Conservation (phyloP, 2,329 filamentous ascomycete genomes). For the Ophiostoma sp. region DNA sequence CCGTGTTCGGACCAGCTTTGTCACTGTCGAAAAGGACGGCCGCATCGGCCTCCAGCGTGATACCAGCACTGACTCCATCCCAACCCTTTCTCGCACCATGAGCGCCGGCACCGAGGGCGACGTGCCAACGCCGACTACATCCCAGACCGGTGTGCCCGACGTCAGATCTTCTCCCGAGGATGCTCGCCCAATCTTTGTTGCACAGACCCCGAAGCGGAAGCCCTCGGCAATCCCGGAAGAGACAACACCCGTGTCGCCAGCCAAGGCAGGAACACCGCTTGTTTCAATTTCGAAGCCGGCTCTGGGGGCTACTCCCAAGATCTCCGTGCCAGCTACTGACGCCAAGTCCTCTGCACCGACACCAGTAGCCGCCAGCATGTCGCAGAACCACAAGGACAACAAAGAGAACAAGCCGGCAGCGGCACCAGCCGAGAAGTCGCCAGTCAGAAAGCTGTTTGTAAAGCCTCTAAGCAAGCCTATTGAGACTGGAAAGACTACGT, state of each 20-base stretch:
- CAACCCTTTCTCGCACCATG: slow-evolving; percentile 35
- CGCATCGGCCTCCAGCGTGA: slow-evolving; percentile 49
- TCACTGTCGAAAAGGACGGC: slow-evolving; percentile 64
- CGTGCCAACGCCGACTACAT: slow-evolving; percentile 34
- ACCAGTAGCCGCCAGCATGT: not conserved
- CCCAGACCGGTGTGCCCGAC: not conserved
- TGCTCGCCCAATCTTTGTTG: not conserved
- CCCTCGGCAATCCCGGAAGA: slow-evolving; percentile 15
- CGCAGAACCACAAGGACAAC: not conserved
- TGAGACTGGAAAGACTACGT: slow-evolving; percentile 6
- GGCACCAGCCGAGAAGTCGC: not conserved
- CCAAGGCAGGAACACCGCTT: slow-evolving; percentile 9
- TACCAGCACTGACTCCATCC: slow-evolving; percentile 41
- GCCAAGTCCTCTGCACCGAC: not conserved
- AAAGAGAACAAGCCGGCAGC: slow-evolving; percentile 14
- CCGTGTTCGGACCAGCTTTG: slow-evolving; percentile 69
- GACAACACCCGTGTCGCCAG: slow-evolving; percentile 10
- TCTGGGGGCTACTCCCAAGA: slow-evolving; percentile 3
- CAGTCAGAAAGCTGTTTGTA: slow-evolving; percentile 13
- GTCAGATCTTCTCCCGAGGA: slow-evolving; percentile 31
- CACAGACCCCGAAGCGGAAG: slow-evolving; percentile 14
- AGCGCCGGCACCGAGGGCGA: slow-evolving; percentile 39
- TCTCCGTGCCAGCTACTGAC: not conserved
- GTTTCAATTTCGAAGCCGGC: not conserved
- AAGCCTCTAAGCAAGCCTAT: not conserved